These are phyloP conservation scores for Aspergillus novoparasiticus DNA, from an alignment of 2,329 filamentous ascomycete species.

Conservation along the genomic window DNA sequence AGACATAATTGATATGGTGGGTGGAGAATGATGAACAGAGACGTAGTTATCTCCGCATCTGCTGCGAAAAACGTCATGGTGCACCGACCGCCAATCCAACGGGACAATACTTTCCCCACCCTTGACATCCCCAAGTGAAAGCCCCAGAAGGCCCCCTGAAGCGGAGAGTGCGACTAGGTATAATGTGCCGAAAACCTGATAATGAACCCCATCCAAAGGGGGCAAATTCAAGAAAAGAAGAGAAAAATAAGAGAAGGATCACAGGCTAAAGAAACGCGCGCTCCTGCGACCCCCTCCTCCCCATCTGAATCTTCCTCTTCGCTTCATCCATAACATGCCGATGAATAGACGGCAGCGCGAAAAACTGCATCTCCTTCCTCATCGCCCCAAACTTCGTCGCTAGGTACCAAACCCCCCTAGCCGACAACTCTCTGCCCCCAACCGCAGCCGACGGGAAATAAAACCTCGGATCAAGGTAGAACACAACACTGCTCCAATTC, in stretches of 20 bases:
- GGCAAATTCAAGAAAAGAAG: background rate
- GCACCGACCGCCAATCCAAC: slow-evolving; percentile 8
- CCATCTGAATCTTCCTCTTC: slow-evolving; percentile 7
- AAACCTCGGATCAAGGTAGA: slow-evolving; percentile 39
- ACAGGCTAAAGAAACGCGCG: slow-evolving; percentile 8
- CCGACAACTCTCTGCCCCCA: slow-evolving; percentile 31
- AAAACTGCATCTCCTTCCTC: slow-evolving; percentile 34
- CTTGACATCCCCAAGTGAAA: background rate
- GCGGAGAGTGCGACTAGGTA: background rate
- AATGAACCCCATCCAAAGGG: background rate
- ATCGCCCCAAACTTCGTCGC: slow-evolving; percentile 30
- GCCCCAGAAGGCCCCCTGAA: background rate
- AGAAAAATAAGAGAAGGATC: background rate
- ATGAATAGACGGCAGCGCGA: slow-evolving; percentile 31
- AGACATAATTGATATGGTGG: background rate
- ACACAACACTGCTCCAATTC: slow-evolving; percentile 28
- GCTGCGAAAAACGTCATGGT: slow-evolving; percentile 20
- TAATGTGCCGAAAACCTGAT: background rate
- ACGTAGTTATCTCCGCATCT: background rate
- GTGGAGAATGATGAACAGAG: slow-evolving; percentile 1
- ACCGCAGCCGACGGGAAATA: slow-evolving; percentile 33
- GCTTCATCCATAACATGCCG: slow-evolving; percentile 29
- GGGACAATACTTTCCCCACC: background rate
- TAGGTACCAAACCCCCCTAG: slow-evolving; percentile 34
- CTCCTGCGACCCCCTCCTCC: slow-evolving; percentile 11